Conservation (phyloP, 805 yeast genomes). For the Suhomyces xylopsoci region DNA sequence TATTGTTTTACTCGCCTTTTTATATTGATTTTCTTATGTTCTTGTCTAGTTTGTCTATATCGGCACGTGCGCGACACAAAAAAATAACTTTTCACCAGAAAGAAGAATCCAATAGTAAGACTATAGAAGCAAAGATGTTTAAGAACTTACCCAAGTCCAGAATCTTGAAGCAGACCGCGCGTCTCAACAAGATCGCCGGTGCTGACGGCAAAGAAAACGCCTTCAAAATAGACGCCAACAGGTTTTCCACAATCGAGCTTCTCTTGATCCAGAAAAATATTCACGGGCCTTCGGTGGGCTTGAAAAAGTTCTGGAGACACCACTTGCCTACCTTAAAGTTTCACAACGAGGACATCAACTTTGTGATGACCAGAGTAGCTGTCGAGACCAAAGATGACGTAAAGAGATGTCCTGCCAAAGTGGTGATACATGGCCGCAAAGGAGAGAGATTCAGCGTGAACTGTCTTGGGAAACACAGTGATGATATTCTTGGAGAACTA, state of each 20-base stretch:
- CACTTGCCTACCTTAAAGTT: constrained; percentile 75
- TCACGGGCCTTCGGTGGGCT: constrained; percentile 57
- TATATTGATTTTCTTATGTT: no score
- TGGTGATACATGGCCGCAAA: constrained; percentile 35
- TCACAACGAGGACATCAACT: constrained; percentile 71
- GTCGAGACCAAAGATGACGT: constrained; percentile 41
- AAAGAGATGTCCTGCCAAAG: constrained; percentile 42
- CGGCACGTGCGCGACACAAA: background rate
- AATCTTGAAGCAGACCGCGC: constrained; percentile 45
- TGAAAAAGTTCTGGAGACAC: constrained; percentile 71
- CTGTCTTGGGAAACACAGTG: constrained; percentile 48
- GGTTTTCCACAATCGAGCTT: constrained; percentile 44
- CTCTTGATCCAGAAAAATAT: constrained; percentile 44
- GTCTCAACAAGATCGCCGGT: constrained; percentile 52
- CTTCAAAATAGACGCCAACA: constrained; percentile 24
- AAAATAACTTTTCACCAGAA: background rate
- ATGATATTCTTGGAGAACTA: constrained; percentile 56
- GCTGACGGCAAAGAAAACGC: constrained; percentile 35
- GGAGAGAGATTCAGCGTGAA: constrained; percentile 46
- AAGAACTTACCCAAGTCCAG: constrained; percentile 39
- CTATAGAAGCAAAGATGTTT: constrained; percentile 7
- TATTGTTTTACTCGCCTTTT: no score
- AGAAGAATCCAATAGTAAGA: background rate
- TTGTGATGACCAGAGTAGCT: constrained; percentile 57
- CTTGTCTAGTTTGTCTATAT: no score